These are phyloP conservation scores for Rusavskia elegans DNA, from an alignment of 495 filamentous ascomycete genomes.

Conservation along the genomic window DNA sequence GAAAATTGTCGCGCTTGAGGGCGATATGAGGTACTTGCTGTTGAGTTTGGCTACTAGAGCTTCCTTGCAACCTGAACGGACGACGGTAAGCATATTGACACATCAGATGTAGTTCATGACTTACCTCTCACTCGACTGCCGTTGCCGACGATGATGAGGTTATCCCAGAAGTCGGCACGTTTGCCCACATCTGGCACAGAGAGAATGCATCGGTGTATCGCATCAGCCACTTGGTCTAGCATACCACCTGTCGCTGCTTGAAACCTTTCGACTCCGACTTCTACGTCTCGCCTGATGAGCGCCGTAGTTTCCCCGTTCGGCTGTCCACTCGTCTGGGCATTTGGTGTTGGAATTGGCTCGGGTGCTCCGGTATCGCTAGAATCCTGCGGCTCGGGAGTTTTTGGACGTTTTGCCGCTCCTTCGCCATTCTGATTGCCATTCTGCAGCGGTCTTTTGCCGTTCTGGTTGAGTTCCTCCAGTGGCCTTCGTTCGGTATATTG, in stretches of 20 bases:
- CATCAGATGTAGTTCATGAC: background rate
- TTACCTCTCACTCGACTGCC: slow-evolving; percentile 71
- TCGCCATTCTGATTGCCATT: slow-evolving; percentile 20
- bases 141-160: slow-evolving; percentile 73
- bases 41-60: slow-evolving; percentile 64
- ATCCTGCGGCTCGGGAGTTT: slow-evolving; percentile 18
- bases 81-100: background rate
- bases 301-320: slow-evolving; percentile 23
- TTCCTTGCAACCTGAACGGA: slow-evolving; percentile 56
- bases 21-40: slow-evolving; percentile 75
- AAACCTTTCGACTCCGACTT: slow-evolving; percentile 81
- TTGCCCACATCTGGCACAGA: slow-evolving; percentile 63
- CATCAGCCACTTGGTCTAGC: slow-evolving; percentile 63
- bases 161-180: slow-evolving; percentile 78
- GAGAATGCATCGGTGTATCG: slow-evolving; percentile 67
- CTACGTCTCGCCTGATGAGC: slow-evolving; percentile 50
- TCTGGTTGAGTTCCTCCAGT: slow-evolving; percentile 37
- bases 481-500: slow-evolving; percentile 65
- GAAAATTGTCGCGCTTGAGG: slow-evolving; percentile 85
- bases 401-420: slow-evolving; percentile 22
- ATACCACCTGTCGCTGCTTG: slow-evolving; percentile 57
- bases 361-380: slow-evolving; percentile 9
- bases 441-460: slow-evolving; percentile 20
- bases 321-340: slow-evolving; percentile 22
- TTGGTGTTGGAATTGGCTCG: slow-evolving; percentile 12